A percentile compares a stretch with the other conserved stretches of the same genome.
Conservation (phyloP, 1,284 basidiomycete genomes). For the Wolfiporia cocos region DNA sequence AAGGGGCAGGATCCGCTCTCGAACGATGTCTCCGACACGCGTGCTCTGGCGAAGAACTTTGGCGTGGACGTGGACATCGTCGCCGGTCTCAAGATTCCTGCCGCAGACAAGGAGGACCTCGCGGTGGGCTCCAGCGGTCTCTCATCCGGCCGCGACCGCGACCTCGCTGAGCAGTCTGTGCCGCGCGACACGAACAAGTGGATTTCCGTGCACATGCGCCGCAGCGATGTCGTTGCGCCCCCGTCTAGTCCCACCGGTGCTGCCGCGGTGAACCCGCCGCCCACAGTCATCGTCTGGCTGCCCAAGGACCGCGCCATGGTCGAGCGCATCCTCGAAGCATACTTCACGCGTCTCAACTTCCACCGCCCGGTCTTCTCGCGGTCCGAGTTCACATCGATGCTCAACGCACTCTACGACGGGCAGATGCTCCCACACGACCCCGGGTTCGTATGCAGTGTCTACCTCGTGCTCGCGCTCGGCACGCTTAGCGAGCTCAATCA, state of each 20-base stretch:
- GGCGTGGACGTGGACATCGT: constrained; percentile 69
- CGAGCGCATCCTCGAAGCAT: constrained; percentile 53
- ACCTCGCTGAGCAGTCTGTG: constrained; percentile 44
- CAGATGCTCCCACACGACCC: constrained; percentile 52
- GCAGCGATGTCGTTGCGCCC: constrained; percentile 27
- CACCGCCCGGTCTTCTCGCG: constrained; percentile 71
- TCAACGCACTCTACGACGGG: constrained; percentile 61
- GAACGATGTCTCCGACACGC: constrained; percentile 68
- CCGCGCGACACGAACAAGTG: constrained; percentile 59
- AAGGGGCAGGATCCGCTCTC: constrained; percentile 71
- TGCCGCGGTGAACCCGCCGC: constrained; percentile 26
- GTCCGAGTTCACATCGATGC: constrained; percentile 53
- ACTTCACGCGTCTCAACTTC: constrained; percentile 68
- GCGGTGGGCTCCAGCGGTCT: constrained; percentile 68
- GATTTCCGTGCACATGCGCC: constrained; percentile 44
- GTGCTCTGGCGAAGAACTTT: constrained; percentile 70
- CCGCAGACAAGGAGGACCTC: constrained; percentile 63
- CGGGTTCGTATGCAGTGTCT: constrained; percentile 69
- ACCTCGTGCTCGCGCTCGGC: constrained; percentile 71
- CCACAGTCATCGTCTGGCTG: constrained; percentile 44
- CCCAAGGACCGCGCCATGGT: constrained; percentile 70
- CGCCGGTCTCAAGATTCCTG: constrained; percentile 48
- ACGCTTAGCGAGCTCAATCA: constrained; percentile 77
- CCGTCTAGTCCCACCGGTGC: constrained; percentile 17
- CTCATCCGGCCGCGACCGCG: constrained; percentile 60